A percentile compares a stretch with the other conserved stretches of the same genome.
Evolutionary conservation across 345 rosid genomes (phyloP).

Genomic region (Aquilaria malaccensis): DNA sequence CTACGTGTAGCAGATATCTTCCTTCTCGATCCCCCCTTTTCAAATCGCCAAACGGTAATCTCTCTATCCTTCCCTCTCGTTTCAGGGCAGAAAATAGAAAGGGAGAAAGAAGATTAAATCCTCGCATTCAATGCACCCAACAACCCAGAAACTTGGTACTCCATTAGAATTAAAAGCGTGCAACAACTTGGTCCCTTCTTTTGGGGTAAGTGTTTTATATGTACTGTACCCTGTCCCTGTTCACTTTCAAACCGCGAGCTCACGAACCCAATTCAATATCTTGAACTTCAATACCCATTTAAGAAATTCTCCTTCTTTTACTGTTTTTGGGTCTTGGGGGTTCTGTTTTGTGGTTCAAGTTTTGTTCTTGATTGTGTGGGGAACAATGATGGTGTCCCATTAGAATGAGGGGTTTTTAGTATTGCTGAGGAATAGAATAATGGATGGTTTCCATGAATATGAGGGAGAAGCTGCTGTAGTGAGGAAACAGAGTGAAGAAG

Average conservation of each 20-base stretch:
- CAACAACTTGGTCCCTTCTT: constrained; percentile 42
- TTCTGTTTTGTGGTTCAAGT: background rate
- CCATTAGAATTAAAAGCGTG: constrained; percentile 40
- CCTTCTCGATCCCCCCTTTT: background rate
- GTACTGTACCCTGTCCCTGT: constrained; percentile 11
- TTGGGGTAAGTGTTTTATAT: constrained; percentile 19
- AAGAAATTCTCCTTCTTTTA: background rate
- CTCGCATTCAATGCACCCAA: constrained; percentile 56
- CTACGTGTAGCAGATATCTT: background rate
- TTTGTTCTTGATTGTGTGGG: background rate
- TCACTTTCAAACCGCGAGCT: too few species aligned
- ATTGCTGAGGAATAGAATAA: constrained; percentile 19
- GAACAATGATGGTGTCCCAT: too few species aligned
- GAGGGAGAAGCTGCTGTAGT: constrained; percentile 17
- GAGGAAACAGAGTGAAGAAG: constrained; percentile 27
- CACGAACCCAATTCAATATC: too few species aligned
- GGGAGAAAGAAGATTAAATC: constrained; percentile 24
- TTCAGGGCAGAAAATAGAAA: background rate
- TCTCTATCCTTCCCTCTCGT: background rate
- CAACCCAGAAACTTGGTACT: constrained; percentile 36
- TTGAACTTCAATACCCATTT: too few species aligned
- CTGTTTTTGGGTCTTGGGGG: background rate
- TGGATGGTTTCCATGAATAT: constrained; percentile 33
- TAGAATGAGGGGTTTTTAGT: constrained; percentile 21
- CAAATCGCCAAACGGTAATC: background rate